Evolutionary conservation across 345 rosid species (phyloP).

Genomic region (Lumnitzera littorea): DNA sequence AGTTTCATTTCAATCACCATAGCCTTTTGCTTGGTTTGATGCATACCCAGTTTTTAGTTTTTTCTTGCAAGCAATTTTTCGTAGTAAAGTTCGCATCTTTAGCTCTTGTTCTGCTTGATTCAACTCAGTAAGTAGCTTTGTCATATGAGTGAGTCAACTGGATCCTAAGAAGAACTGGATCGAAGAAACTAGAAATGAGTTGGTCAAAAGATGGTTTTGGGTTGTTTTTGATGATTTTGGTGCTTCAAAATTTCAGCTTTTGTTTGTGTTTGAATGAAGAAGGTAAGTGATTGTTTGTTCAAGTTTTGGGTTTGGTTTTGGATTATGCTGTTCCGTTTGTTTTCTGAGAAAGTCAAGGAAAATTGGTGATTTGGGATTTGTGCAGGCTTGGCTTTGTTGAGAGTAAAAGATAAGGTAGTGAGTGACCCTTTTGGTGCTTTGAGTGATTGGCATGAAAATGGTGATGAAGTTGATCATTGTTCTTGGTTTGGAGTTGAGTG

Average conservation of each 20-base stretch:
- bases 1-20: neutral
- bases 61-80: neutral
- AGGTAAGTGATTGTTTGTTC: constrained; percentile 29
- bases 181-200: constrained; percentile 25
- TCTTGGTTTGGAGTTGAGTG: constrained; percentile 50
- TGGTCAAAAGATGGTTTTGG: constrained; percentile 18
- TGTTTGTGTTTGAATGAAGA: constrained; percentile 48
- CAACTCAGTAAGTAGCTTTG: neutral
- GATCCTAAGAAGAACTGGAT: neutral
- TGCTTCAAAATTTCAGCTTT: constrained; percentile 22
- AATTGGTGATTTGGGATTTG: neutral
- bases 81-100: neutral
- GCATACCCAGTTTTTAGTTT: neutral
- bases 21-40: neutral
- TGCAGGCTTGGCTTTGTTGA: constrained; percentile 42
- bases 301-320: neutral
- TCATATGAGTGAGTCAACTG: neutral
- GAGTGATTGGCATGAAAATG: constrained; percentile 27
- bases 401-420: constrained; percentile 27
- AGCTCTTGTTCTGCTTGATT: too few species aligned
- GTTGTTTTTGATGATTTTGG: constrained; percentile 16
- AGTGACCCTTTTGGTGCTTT: constrained; percentile 45
- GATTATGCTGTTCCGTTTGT: constrained; percentile 1
- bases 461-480: constrained; percentile 34
- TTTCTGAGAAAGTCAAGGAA: constrained; percentile 6